Evolutionary conservation across 306 rosid genomes (phyloP), one percentile per base, ranked within the genome.

Genomic region (Rosa chinensis): DNA sequence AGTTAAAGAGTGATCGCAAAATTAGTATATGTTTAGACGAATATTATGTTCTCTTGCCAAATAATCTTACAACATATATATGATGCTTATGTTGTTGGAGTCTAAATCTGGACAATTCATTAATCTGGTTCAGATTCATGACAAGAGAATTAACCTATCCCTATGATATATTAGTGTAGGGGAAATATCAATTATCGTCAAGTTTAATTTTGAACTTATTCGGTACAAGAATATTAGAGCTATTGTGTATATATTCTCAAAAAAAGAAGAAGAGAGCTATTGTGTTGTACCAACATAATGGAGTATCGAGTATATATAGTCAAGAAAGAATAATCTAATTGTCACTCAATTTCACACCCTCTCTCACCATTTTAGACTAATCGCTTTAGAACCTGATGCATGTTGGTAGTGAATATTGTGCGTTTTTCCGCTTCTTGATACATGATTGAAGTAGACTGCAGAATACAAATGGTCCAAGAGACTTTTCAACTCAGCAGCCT

Each of bases 1-100:
- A 78, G 75, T 81, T 44, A 85, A 84, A 76, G 88, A 58, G 20
- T 87, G 80, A 82, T 17, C 28, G 12, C 25, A 44, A 75, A 17
- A 10, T 61, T 42, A 39, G 39, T 59, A 42, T 11, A 4, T 73
- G 28, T 7, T 63, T 63, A 10, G 17, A 28, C 4, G 8, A n/a
- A n/a, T n/a, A n/a, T n/a, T n/a, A 63, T 63, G 69, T 63, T 63
- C 10, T 63, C 43, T 63, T 14, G 69, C 66, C 1, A 59, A 59
- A 23, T 21, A 9, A 25, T 59, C 66, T 11, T 16, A 12, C 66
- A 11, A 12, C 16, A 23, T 8, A 10, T 55, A 23, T 8, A 10
- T 55, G n/a, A 52, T 52, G 21, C n/a, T 52, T n/a, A 16, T 52
- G 35, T 18, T 53, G 58, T 12, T 11, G 14, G 37, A 25, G 8